Percentiles rank a stretch among this genome's conserved stretches.
phyloP scores from a whole-genome alignment of 768 basidiomycete species.

The Serpula lacrymans region DNA sequence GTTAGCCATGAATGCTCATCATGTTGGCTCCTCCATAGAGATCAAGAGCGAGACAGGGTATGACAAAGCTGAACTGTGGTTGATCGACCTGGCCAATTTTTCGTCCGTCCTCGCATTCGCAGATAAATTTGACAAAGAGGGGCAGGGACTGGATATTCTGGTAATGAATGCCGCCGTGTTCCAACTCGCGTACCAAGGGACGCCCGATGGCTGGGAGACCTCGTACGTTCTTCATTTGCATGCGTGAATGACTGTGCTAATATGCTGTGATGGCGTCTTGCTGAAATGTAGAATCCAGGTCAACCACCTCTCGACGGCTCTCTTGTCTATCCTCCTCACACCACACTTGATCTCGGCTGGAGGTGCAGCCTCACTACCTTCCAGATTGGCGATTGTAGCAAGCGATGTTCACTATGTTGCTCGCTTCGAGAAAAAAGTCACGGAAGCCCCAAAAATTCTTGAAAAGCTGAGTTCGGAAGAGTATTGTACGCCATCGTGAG shows the following conservation, averaged over 20 bases:
- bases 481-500: slow-evolving; percentile 23
- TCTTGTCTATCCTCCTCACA: slow-evolving; percentile 40
- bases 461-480: slow-evolving; percentile 28
- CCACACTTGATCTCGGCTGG: slow-evolving; percentile 41
- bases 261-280: no score
- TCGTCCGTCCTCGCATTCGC: slow-evolving; percentile 29
- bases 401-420: slow-evolving; percentile 40
- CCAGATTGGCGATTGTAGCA: slow-evolving; percentile 39
- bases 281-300: slow-evolving; percentile 51
- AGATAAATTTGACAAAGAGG: slow-evolving; percentile 23
- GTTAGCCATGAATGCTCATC: slow-evolving; percentile 16
- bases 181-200: slow-evolving; percentile 17
- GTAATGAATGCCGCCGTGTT: slow-evolving; percentile 29
- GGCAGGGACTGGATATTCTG: slow-evolving; percentile 23
- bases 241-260: no score
- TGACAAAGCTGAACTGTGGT: slow-evolving; percentile 22
- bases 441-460: slow-evolving; percentile 26
- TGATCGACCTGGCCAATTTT: slow-evolving; percentile 33
- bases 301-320: slow-evolving; percentile 39
- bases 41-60: slow-evolving; percentile 7
- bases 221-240: slow-evolving; percentile 28
- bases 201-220: slow-evolving; percentile 46
- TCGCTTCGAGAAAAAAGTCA: slow-evolving; percentile 19
- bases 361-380: slow-evolving; percentile 23
- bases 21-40: not conserved